phyloP scores from a whole-genome alignment of 2,329 filamentous ascomycete species.

The Beauveria pseudobassiana region DNA sequence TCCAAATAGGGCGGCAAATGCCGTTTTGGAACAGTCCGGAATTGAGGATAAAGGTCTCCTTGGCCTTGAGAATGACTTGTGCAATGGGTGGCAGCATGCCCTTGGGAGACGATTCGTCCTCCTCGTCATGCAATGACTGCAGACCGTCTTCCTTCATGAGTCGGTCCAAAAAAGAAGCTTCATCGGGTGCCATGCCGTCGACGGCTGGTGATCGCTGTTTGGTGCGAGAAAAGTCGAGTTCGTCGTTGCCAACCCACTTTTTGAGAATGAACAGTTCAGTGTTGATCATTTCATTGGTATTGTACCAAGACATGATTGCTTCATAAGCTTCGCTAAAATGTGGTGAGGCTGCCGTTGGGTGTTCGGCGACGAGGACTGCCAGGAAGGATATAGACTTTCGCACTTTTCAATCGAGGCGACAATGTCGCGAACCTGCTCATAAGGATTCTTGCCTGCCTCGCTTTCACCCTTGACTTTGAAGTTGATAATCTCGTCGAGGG shows the following conservation, averaged over 20 bases:
- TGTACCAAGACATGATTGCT: slow-evolving; percentile 91
- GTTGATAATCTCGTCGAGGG: slow-evolving; percentile 80
- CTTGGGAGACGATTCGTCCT: slow-evolving; percentile 38
- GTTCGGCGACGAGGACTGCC: slow-evolving; percentile 65
- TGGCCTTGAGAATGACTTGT: slow-evolving; percentile 85
- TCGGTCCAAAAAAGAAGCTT: slow-evolving; percentile 88
- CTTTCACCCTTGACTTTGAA: slow-evolving; percentile 93
- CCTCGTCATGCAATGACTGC: slow-evolving; percentile 79
- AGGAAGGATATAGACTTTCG: slow-evolving; percentile 78
- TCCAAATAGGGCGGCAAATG: slow-evolving; percentile 96
- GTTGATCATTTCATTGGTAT: slow-evolving; percentile 93
- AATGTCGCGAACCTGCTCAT: slow-evolving; percentile 83
- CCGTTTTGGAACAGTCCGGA: slow-evolving; percentile 73
- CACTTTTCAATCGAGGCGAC: slow-evolving; percentile 86
- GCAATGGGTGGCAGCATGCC: slow-evolving; percentile 83
- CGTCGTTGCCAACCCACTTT: slow-evolving; percentile 94
- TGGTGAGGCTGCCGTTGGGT: slow-evolving; percentile 68
- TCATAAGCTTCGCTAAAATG: slow-evolving; percentile 78
- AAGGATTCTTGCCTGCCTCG: slow-evolving; percentile 79
- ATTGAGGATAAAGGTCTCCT: slow-evolving; percentile 81
- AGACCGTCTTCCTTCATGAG: slow-evolving; percentile 93
- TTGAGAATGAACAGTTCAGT: slow-evolving; percentile 86
- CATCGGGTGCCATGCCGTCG: slow-evolving; percentile 70
- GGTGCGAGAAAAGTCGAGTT: slow-evolving; percentile 79
- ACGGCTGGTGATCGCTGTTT: slow-evolving; percentile 56